phyloP scores from a whole-genome alignment of 1,139 yeast species.

The Suhomyces kunorum region DNA sequence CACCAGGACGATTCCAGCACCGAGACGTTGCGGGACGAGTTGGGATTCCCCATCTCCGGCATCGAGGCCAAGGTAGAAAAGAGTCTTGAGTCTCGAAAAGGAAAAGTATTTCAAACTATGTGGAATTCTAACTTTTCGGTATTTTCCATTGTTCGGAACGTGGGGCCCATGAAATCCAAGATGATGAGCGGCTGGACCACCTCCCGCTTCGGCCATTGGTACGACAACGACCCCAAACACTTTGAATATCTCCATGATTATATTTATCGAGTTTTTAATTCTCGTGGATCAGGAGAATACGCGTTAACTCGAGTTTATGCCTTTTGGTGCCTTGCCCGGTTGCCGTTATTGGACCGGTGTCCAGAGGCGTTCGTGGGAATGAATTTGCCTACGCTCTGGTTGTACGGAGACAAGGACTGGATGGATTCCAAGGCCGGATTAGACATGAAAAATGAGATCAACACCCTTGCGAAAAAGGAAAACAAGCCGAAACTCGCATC shows the following conservation, averaged over 20 bases:
- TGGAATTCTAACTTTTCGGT: slow-evolving; percentile 46
- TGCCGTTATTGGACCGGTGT: slow-evolving; percentile 48
- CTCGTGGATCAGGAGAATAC: slow-evolving; percentile 48
- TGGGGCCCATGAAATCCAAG: slow-evolving; percentile 43
- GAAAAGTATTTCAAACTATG: slow-evolving; percentile 29
- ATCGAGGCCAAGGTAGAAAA: slow-evolving; percentile 12
- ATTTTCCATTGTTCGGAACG: slow-evolving; percentile 35
- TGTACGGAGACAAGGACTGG: slow-evolving; percentile 52
- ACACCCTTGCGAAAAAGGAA: slow-evolving; percentile 27
- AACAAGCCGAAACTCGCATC: slow-evolving; percentile 25
- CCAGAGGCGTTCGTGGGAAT: slow-evolving; percentile 38
- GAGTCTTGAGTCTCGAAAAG: slow-evolving; percentile 19
- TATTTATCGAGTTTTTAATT: slow-evolving; percentile 42
- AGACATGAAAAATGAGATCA: slow-evolving; percentile 43
- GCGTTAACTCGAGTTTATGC: slow-evolving; percentile 46
- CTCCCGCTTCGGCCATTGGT: slow-evolving; percentile 39
- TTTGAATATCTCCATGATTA: slow-evolving; percentile 44
- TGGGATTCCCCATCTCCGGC: slow-evolving; percentile 2
- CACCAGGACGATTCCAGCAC: background rate
- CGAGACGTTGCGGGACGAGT: slow-evolving; percentile 2
- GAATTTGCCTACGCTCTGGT: slow-evolving; percentile 47
- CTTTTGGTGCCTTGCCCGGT: slow-evolving; percentile 41
- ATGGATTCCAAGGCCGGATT: slow-evolving; percentile 49
- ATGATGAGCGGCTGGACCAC: slow-evolving; percentile 45
- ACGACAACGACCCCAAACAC: slow-evolving; percentile 31